phyloP scores from a whole-genome alignment of 2,329 filamentous ascomycete species.

The Aplosporella prunicola region DNA sequence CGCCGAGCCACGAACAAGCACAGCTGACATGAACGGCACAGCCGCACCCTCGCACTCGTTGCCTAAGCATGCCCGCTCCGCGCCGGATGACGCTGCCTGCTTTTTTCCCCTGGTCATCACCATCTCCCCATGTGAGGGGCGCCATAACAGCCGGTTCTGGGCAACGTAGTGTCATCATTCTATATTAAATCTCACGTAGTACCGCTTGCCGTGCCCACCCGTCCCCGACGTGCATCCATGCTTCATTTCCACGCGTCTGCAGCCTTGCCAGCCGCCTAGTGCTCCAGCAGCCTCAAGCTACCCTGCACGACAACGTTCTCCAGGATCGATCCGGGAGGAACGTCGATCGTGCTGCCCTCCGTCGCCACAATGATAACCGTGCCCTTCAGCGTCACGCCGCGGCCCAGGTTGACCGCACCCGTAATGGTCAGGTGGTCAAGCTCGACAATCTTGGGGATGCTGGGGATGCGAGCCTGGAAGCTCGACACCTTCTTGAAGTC shows the following conservation, averaged over 20 bases:
- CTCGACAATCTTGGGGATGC: constrained; percentile 84
- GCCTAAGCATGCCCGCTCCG: no score
- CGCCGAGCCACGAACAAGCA: constrained; percentile 6
- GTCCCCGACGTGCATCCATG: no score
- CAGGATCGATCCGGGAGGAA: constrained; percentile 90
- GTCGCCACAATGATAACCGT: constrained; percentile 99
- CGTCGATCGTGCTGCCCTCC: constrained; percentile 94
- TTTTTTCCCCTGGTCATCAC: no score
- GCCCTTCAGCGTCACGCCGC: constrained; percentile 91
- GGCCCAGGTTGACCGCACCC: constrained; percentile 90
- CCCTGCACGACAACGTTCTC: constrained; percentile 99
- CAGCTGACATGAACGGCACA: constrained; percentile 8
- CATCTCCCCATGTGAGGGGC: no score
- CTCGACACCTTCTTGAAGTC: constrained; percentile 99
- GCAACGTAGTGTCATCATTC: no score
- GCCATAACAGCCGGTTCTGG: no score
- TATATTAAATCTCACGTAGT: no score
- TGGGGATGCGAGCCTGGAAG: constrained; percentile 80
- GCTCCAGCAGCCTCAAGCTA: constrained; percentile 67
- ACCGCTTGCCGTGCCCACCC: no score
- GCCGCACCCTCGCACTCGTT: constrained; percentile 5
- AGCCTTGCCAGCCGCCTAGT: constrained; percentile 35
- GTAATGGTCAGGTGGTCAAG: constrained; percentile 95
- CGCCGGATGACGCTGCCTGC: no score
- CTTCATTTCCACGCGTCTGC: no score